Conservation (phyloP, 192 early-diverging fungal species). For the Coemansia sp. region DNA sequence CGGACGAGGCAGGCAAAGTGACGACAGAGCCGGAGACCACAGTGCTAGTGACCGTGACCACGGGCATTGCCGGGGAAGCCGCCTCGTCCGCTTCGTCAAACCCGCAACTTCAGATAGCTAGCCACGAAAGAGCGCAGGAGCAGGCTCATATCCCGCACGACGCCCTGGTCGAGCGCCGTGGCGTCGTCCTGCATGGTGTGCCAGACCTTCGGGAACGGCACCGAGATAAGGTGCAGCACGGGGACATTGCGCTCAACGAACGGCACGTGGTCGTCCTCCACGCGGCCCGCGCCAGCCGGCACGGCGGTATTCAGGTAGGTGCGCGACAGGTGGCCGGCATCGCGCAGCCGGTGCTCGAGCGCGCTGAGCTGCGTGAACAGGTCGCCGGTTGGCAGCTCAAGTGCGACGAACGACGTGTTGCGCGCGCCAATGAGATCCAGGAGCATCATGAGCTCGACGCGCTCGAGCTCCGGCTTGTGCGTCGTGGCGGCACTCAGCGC, state of each 20-base stretch:
- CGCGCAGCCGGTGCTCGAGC: constrained; percentile 67
- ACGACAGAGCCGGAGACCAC: background rate
- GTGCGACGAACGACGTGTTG: constrained; percentile 51
- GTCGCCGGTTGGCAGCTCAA: constrained; percentile 59
- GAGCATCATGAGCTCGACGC: constrained; percentile 84
- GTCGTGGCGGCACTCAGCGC: constrained; percentile 19
- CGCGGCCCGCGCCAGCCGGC: constrained; percentile 29
- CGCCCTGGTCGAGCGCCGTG: constrained; percentile 60
- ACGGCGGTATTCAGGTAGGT: constrained; percentile 29
- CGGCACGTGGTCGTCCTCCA: constrained; percentile 90
- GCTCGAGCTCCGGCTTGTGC: constrained; percentile 55
- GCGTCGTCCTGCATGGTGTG: constrained; percentile 79
- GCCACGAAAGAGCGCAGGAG: constrained; percentile 82
- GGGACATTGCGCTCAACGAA: constrained; percentile 80
- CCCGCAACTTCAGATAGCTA: constrained; percentile 59
- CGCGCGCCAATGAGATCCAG: constrained; percentile 82
- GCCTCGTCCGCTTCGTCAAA: constrained; percentile 50
- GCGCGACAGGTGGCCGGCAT: constrained; percentile 35
- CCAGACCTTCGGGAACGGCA: constrained; percentile 87
- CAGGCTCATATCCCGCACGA: constrained; percentile 72
- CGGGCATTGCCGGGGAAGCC: constrained; percentile 1
- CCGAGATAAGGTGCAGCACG: constrained; percentile 83
- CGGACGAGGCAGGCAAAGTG: constrained; percentile 32
- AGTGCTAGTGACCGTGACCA: constrained; percentile 1
- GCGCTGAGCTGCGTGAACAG: constrained; percentile 66